These are phyloP conservation scores for Boletus coccyginus DNA, from an alignment of 768 basidiomycete genomes.

Conservation along the genomic window DNA sequence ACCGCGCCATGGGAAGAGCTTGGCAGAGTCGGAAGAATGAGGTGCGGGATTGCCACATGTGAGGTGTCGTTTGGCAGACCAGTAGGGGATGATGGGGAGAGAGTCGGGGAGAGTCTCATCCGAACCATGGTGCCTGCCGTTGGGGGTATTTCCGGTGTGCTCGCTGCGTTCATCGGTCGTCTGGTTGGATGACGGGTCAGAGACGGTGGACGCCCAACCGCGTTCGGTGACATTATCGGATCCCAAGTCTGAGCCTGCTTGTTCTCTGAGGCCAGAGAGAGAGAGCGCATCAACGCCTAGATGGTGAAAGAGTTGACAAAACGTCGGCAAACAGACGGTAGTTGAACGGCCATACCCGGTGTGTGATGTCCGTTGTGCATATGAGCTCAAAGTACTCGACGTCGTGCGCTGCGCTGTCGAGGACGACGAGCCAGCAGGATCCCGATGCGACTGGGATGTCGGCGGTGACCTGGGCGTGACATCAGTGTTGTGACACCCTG, in stretches of 20 bases:
- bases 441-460: background rate
- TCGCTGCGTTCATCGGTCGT: conserved; percentile 29
- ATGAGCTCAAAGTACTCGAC: background rate
- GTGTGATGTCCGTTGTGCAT: conserved; percentile 32
- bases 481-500: background rate
- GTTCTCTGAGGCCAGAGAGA: conserved; percentile 16
- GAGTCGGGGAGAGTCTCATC: conserved; percentile 45
- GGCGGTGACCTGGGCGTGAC: conserved; percentile 7
- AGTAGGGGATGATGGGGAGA: conserved; percentile 71
- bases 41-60: conserved; percentile 86
- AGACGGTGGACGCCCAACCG: conserved; percentile 46
- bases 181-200: conserved; percentile 45
- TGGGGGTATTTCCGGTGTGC: conserved; percentile 30
- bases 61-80: conserved; percentile 87
- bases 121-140: conserved; percentile 41
- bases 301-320: conserved; percentile 1
- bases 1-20: conserved; percentile 76
- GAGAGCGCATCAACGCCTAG: conserved; percentile 20
- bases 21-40: conserved; percentile 60
- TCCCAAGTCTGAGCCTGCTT: conserved; percentile 31
- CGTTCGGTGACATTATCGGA: conserved; percentile 58
- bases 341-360: conserved; percentile 19
- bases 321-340: background rate
- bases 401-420: background rate
- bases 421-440: background rate